Base-by-base conservation (phyloP, 2,329 filamentous ascomycete genomes). In the Aureobasidium subglaciale region DNA sequence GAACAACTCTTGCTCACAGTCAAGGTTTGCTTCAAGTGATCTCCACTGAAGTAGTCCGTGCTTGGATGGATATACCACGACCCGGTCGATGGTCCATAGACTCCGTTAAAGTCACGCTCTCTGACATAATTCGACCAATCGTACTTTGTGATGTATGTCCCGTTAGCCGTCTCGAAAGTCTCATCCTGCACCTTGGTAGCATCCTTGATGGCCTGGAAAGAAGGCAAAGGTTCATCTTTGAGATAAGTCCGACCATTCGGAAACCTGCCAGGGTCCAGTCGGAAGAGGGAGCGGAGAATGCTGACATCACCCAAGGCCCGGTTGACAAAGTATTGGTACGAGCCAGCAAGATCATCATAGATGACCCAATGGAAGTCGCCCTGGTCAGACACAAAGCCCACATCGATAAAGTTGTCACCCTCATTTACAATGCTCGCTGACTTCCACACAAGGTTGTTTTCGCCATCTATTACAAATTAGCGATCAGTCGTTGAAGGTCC, bases 271-370 rank as follows among this genome's bases (percentile, higher is more conserved):
- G 63, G 57, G 55, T 77, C 75, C 13, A 80, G 68, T 5, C 76
- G 71, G 70, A 73, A 77, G 2, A 80, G 68, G 0, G 75, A 77
- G 18, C 78, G 68, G 59, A 78, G 77, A 57, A 78, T 75, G 49
- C 76, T 75, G 11, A 80, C 68, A 0, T 67, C 68, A 1, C 77
- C 75, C 5, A 79, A 65, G 3, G 68, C 73, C 52, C 67, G 73
- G 62, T 80, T 79, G 55, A 79, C 74, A 45, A 79, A 77, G 65
- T 80, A 79, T 56, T 79, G 77, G 61, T 80, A 79, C 13, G 77
- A 76, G 16, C 77, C 77, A 3, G 72, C 66, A 1, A 78, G 71
- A 15, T 73, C 70, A 2, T 73, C 68, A 58, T 74, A 72, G 56
- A 80, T 74, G 8, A 80, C 73, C 75, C 76, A 80, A 59, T 80